Percentiles rank a stretch among this genome's conserved stretches.
phyloP scores from a whole-genome alignment of 305 asterid genomes.

The Fraxinus nigra region DNA sequence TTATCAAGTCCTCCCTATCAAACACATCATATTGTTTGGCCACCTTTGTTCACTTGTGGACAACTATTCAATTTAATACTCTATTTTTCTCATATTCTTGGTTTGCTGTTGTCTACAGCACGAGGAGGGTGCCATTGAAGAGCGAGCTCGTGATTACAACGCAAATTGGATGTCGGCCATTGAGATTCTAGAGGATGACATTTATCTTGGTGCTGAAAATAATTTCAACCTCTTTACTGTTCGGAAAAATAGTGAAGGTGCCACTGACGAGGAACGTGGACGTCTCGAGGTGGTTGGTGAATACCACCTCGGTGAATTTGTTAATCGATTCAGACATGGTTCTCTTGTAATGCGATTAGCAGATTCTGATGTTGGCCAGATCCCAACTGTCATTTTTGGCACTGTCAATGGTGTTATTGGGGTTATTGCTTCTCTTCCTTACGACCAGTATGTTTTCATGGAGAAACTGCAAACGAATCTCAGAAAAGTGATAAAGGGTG shows the following conservation, averaged over 20 bases:
- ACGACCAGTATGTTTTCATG: slow-evolving; percentile 67
- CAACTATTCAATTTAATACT: neutral
- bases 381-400: slow-evolving; percentile 90
- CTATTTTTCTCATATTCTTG: slow-evolving; percentile 1
- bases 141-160: slow-evolving; percentile 95
- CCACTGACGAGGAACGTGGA: slow-evolving; percentile 94
- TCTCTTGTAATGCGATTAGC: slow-evolving; percentile 89
- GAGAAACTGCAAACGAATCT: slow-evolving; percentile 75
- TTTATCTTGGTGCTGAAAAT: slow-evolving; percentile 89
- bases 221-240: slow-evolving; percentile 84
- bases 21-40: neutral
- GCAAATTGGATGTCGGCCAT: slow-evolving; percentile 99
- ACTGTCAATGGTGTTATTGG: slow-evolving; percentile 92
- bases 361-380: slow-evolving; percentile 87
- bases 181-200: slow-evolving; percentile 91
- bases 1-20: neutral
- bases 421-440: slow-evolving; percentile 85
- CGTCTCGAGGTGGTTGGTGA: slow-evolving; percentile 97
- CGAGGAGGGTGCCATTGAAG: slow-evolving; percentile 97
- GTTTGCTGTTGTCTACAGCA: slow-evolving; percentile 41
- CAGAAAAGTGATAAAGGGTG: slow-evolving; percentile 90
- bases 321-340: slow-evolving; percentile 89
- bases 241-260: slow-evolving; percentile 91
- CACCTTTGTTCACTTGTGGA: neutral
- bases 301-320: slow-evolving; percentile 91